Evolutionary conservation across 768 basidiomycete genomes (phyloP).

Genomic region (Agaricus sinodeliciosus): DNA sequence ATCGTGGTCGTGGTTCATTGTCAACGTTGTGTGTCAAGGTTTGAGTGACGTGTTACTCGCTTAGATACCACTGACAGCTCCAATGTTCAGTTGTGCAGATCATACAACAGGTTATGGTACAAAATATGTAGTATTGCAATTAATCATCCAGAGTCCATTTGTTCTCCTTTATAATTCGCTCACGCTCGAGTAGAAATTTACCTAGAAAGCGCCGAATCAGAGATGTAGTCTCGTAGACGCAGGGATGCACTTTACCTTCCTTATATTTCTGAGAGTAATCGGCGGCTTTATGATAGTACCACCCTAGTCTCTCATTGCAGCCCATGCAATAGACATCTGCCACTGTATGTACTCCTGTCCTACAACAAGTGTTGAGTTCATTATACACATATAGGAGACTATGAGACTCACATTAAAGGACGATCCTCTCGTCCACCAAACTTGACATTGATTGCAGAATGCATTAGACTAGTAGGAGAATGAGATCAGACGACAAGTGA

Average conservation of each 20-base stretch:
- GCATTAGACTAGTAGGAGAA: conserved; percentile 49
- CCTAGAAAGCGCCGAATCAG: conserved; percentile 33
- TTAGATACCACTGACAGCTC: background rate
- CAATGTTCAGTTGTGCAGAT: too few species aligned
- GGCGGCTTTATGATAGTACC: conserved; percentile 78
- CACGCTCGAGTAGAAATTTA: conserved; percentile 76
- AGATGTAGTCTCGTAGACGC: background rate
- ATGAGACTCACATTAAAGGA: conserved; percentile 48
- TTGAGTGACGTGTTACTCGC: background rate
- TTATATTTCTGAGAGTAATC: conserved; percentile 80
- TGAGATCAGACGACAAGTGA: background rate
- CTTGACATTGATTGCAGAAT: conserved; percentile 71
- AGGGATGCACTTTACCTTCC: conserved; percentile 46
- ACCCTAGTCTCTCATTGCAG: conserved; percentile 73
- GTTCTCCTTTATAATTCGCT: conserved; percentile 78
- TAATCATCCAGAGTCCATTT: conserved; percentile 59
- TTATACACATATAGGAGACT: background rate
- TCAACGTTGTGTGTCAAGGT: background rate
- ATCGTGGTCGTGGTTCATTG: conserved; percentile 15
- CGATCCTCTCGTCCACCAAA: conserved; percentile 71
- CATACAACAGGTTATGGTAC: too few species aligned
- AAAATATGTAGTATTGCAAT: background rate
- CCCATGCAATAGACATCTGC: conserved; percentile 77
- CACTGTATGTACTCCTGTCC: conserved; percentile 77
- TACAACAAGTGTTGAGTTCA: too few species aligned